These are phyloP conservation scores for Mycena venus DNA, from an alignment of 768 basidiomycete genomes.

Conservation along the genomic window DNA sequence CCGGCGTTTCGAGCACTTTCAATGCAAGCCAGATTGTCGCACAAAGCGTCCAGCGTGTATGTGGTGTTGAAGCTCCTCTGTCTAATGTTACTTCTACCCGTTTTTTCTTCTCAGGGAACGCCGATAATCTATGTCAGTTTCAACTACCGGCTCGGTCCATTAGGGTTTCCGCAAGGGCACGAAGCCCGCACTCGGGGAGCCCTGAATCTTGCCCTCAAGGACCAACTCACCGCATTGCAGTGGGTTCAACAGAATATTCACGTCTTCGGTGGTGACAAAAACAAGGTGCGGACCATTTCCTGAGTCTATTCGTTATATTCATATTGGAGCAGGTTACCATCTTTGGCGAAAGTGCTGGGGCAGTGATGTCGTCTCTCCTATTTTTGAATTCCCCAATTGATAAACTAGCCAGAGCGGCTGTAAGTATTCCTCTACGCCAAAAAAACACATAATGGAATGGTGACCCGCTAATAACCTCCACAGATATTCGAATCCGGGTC, in stretches of 20 bases:
- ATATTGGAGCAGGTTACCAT: constrained; percentile 48
- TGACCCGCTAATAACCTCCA: too few relatives aligned
- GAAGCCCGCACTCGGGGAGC: constrained; percentile 48
- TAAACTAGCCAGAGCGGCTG: too few relatives aligned
- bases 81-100: constrained; percentile 1
- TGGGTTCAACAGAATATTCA: constrained; percentile 69
- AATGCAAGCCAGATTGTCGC: constrained; percentile 31
- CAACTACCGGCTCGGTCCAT: constrained; percentile 60
- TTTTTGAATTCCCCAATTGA: too few relatives aligned
- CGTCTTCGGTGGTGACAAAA: constrained; percentile 65
- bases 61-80: too few relatives aligned
- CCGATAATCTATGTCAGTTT: constrained; percentile 61
- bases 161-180: constrained; percentile 57
- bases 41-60: constrained; percentile 40
- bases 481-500: constrained; percentile 60
- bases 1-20: too few relatives aligned
- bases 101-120: constrained; percentile 41
- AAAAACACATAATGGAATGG: too few relatives aligned
- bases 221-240: constrained; percentile 52
- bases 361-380: not conserved
- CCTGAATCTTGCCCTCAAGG: constrained; percentile 55
- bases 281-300: constrained; percentile 43
- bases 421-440: too few relatives aligned
- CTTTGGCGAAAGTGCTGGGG: constrained; percentile 43
- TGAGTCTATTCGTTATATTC: too few relatives aligned